These are phyloP conservation scores for Agrocybe chaxingu DNA, from an alignment of 768 basidiomycete genomes.

Conservation along the genomic window DNA sequence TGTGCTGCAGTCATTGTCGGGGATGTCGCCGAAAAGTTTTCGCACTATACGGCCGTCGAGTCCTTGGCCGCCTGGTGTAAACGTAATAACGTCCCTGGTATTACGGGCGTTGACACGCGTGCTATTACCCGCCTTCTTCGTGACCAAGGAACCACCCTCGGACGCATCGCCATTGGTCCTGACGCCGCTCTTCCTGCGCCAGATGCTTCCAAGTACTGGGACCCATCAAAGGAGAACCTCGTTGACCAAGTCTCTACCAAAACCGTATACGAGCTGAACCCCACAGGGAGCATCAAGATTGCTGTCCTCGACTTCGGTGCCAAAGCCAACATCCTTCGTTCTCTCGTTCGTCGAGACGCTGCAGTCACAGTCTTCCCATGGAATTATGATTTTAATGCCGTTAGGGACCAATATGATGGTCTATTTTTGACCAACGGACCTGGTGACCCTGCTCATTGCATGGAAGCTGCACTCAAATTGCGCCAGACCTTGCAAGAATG, in stretches of 20 bases:
- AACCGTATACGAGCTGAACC: constrained; percentile 80
- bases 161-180: constrained; percentile 79
- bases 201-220: constrained; percentile 76
- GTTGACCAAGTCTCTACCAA: constrained; percentile 92
- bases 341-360: constrained; percentile 87
- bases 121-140: constrained; percentile 92
- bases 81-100: constrained; percentile 84
- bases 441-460: constrained; percentile 88
- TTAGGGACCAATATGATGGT: constrained; percentile 90
- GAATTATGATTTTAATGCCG: constrained; percentile 93
- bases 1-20: constrained; percentile 92
- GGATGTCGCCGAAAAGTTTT: constrained; percentile 92
- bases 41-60: constrained; percentile 92
- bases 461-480: constrained; percentile 78
- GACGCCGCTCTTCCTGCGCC: constrained; percentile 66
- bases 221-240: constrained; percentile 88
- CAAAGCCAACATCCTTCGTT: constrained; percentile 95
- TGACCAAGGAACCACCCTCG: constrained; percentile 96
- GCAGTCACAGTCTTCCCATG: constrained; percentile 95
- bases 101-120: constrained; percentile 96
- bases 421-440: constrained; percentile 97
- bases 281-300: constrained; percentile 83
- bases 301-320: constrained; percentile 97
- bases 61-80: constrained; percentile 92
- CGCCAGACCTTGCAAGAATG: constrained; percentile 84